A percentile compares a stretch with the other conserved stretches of the same genome.
These are phyloP conservation scores for Lolium rigidum DNA, from an alignment of 176 grass and related monocot genomes.

Conservation along the genomic window DNA sequence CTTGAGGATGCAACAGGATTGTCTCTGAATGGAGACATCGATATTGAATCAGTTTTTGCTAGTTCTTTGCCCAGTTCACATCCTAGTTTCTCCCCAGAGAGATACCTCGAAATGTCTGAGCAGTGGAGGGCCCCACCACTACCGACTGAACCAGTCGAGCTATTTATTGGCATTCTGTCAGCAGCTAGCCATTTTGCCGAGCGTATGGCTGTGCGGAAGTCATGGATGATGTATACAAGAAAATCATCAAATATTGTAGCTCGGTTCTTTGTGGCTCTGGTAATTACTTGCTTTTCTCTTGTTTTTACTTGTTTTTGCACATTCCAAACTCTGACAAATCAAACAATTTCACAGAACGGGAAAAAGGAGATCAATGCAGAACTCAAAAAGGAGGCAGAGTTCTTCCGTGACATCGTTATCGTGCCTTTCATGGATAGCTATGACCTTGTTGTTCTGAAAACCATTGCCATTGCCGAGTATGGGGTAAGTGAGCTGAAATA, in stretches of 20 bases:
- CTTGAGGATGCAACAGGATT: slow-evolving; percentile 95
- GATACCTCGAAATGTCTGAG: slow-evolving; percentile 79
- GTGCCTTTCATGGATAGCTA: slow-evolving; percentile 97
- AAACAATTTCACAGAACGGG: slow-evolving; percentile 61
- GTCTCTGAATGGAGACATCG: slow-evolving; percentile 80
- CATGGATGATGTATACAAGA: slow-evolving; percentile 87
- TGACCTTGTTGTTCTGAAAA: slow-evolving; percentile 96
- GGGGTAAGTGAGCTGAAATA: slow-evolving; percentile 65
- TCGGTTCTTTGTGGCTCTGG: slow-evolving; percentile 97
- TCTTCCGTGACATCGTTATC: slow-evolving; percentile 93
- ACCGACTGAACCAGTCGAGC: slow-evolving; percentile 77
- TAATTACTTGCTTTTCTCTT: slow-evolving; percentile 42
- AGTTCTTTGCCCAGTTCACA: slow-evolving; percentile 84
- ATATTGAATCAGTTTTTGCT: slow-evolving; percentile 76
- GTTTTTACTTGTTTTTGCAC: not conserved
- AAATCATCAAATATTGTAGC: slow-evolving; percentile 84
- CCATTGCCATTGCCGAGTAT: slow-evolving; percentile 92
- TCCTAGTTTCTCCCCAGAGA: slow-evolving; percentile 73
- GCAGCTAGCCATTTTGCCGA: slow-evolving; percentile 95
- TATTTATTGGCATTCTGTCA: slow-evolving; percentile 96
- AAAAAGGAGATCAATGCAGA: slow-evolving; percentile 84
- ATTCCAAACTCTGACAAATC: slow-evolving; percentile 16
- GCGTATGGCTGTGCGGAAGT: slow-evolving; percentile 94
- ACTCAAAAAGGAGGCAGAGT: slow-evolving; percentile 84
- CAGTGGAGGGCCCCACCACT: slow-evolving; percentile 77